These are phyloP conservation scores for Infundibulicybe gibba DNA, from an alignment of 768 basidiomycete species.

Conservation along the genomic window DNA sequence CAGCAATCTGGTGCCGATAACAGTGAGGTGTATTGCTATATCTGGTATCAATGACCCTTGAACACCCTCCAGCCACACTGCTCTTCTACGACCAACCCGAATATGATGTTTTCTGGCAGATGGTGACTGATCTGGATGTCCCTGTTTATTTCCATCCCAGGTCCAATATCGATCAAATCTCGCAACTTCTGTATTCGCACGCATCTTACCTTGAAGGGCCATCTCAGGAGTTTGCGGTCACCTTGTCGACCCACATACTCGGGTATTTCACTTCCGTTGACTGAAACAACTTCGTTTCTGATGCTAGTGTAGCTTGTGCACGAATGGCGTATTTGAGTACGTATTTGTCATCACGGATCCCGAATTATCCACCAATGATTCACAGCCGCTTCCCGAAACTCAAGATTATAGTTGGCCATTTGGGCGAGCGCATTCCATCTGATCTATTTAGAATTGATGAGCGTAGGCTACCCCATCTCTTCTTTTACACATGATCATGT, in stretches of 20 bases:
- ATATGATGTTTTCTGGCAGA: conserved; percentile 35
- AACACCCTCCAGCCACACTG: conserved; percentile 23
- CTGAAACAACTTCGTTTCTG: neutral
- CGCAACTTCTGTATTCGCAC: conserved; percentile 23
- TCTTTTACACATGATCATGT: neutral
- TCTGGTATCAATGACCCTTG: neutral
- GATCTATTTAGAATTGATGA: conserved; percentile 36
- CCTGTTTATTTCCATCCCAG: conserved; percentile 37
- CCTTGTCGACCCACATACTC: conserved; percentile 34
- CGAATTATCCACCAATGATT: neutral
- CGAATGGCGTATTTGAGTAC: conserved; percentile 37
- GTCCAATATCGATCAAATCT: conserved; percentile 21
- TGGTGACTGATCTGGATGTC: conserved; percentile 32
- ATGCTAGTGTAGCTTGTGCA: conserved; percentile 20
- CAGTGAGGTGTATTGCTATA: conserved; percentile 10
- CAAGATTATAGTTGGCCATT: conserved; percentile 39
- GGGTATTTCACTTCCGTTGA: conserved; percentile 17
- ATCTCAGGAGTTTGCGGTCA: conserved; percentile 32
- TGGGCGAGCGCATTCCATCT: conserved; percentile 39
- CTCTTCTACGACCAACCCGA: conserved; percentile 34
- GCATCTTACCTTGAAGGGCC: conserved; percentile 28
- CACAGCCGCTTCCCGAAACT: conserved; percentile 36
- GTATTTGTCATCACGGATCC: neutral
- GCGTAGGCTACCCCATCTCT: conserved; percentile 17
- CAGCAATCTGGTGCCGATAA: conserved; percentile 38